Conservation (phyloP, 2,329 filamentous ascomycete species). For the Geosmithia putterillii region DNA sequence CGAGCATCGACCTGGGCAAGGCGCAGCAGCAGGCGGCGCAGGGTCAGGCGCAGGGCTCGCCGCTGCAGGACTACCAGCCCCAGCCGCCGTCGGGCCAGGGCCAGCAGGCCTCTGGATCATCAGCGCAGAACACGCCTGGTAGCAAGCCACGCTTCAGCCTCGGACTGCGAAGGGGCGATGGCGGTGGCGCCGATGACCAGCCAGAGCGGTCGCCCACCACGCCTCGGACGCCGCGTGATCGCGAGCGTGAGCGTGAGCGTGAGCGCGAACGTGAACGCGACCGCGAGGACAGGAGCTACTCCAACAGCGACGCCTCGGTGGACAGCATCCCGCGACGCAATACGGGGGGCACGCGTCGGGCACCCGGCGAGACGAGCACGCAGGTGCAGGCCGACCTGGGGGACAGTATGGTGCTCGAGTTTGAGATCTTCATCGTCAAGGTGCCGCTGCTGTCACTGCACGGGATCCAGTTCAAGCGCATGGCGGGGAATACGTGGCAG, state of each 20-base stretch:
- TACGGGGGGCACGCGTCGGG: constrained; percentile 37
- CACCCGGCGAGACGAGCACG: constrained; percentile 79
- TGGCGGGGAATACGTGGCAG: constrained; percentile 92
- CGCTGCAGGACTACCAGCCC: too few relatives aligned
- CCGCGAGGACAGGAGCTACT: constrained; percentile 55
- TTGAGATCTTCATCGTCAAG: constrained; percentile 97
- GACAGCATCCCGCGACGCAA: constrained; percentile 53
- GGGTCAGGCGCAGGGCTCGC: too few relatives aligned
- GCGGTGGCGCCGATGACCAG: constrained; percentile 63
- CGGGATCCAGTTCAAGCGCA: constrained; percentile 96
- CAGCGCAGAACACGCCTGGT: constrained; percentile 43
- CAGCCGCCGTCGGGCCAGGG: too few relatives aligned
- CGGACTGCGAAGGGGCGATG: constrained; percentile 42
- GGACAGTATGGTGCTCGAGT: constrained; percentile 71
- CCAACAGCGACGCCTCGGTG: constrained; percentile 77
- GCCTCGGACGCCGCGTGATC: constrained; percentile 29
- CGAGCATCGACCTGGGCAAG: constrained; percentile 78
- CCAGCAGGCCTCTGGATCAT: constrained; percentile 11
- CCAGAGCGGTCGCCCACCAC: constrained; percentile 28
- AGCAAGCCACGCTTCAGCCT: constrained; percentile 78
- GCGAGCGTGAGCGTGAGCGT: constrained; percentile 13
- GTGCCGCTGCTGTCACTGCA: constrained; percentile 86
- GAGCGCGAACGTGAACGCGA: constrained; percentile 18
- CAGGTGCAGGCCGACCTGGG: constrained; percentile 86
- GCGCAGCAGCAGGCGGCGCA: constrained; percentile 28